Evolutionary conservation across 306 rosid genomes (phyloP), one percentile per base, ranked within the genome.

Genomic region (Dryas alaskensis): DNA sequence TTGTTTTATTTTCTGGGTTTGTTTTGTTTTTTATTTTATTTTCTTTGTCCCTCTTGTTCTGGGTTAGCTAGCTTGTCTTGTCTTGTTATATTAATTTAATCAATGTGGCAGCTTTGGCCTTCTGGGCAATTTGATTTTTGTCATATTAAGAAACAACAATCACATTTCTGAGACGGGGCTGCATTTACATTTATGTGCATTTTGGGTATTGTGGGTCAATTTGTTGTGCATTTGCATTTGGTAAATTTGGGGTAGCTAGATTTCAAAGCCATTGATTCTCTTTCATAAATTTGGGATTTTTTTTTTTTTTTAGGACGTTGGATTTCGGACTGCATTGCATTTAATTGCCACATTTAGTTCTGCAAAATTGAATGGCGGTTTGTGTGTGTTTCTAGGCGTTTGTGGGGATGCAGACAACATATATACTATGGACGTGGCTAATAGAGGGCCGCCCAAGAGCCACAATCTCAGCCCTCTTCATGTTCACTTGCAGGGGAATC

Each of bases 401-500:
- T 65, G 98, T 94, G 60, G 92, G 81, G 16, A 91, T 94, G 98
- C 98, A 94, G 87, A 87, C 96, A 8, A 84, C 78, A 4, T 94
- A 94, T 25, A 94, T 94, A 16, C 42, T 91, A 42, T 91, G 97
- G 96, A 81, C 96, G 5, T 94, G 92, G 91, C 55, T 94, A 9
- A 66, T 94, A n/a, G 98, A 94, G 84, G 97, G 98, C 10, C 89
- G 98, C 3, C 92, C 96, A 6, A 83, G 97, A 74, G 87, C 98
- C 4, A 89, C 96, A 8, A 89, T 94, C 39, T 60, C 98, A 0
- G 64, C 98, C 11, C 66, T 94, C 0, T 94, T 94, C 88, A 94
- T 91, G 95, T 94, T 94, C 87, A 94, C 98, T 0, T 94, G 95
- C 76, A 91, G 98, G 55, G 98, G 98, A 44, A 86, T 94, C 71